Evolutionary conservation across 108 stramenopile species (phyloP), one percentile per base, ranked within the genome.

Genomic region (Craspedostauros australis): DNA sequence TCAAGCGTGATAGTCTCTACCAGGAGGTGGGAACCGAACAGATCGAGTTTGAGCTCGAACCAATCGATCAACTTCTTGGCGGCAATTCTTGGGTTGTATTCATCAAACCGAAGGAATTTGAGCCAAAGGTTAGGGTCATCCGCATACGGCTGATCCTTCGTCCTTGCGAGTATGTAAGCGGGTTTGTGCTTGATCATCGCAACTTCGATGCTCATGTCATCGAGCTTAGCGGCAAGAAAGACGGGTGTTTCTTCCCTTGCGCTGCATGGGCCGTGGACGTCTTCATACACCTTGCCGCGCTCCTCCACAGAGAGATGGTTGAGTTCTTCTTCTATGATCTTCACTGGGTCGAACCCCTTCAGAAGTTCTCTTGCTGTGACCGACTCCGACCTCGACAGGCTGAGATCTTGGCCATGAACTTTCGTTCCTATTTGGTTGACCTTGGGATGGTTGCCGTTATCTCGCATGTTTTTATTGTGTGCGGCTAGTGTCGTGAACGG

Each of bases 81-180:
- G 1, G 60, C 60, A 23, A 27, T 28, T 3, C 7, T 34, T 20
- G 53, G 38, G 47, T 47, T 6, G 33, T 54, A 54, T 1, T 36
- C 24, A 21, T 64, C 50, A 6, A 29, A 44, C 27, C 61, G 38
- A 18, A 62, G 21, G 53, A 70, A 62, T 47, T 61, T 53, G 34
- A 61, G 16, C 5, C 46, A 54, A 39, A 60, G 56, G 5, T 31
- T 30, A 16, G 28, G 36, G 12, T 26, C 25, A 4, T n/a, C 6
- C 12, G 38, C 59, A 50, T 60, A 60, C 12, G 5, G 2, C 3
- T 31, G 33, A 46, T 60, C 27, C 36, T 28, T 4, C n/a, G 22
- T 5, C 3, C 9, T 8, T 12, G 59, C 59, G 6, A 5, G 5
- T 7, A 39, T 27, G 59, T 60, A 60, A 15, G 59, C 59, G 15